Base-by-base conservation (phyloP, 305 asterid species). In the Fraxinus paxiana region DNA sequence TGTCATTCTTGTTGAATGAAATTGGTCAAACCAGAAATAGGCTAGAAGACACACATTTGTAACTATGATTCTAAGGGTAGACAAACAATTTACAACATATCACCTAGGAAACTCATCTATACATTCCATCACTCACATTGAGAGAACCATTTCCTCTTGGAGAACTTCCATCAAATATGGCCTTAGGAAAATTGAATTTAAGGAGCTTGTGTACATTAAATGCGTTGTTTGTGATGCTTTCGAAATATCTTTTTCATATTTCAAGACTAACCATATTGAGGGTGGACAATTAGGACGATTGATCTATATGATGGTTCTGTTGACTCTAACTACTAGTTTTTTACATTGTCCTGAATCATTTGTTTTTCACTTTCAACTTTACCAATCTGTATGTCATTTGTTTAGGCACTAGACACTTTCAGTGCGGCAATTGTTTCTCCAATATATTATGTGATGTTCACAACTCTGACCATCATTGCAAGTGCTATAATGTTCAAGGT, bases 401-500 rank as follows among this genome's bases (percentile, higher is more conserved):
- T 79, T 78, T 81, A 94, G 97, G 98, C 97, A 35, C 92, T 92
- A 17, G 97, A 94, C 83, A 92, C 97, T 59, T 94, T 92, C 90
- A 89, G 85, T 71, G 87, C 97, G 0, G 97, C 97, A 54, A 81
- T 94, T 38, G 98, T 92, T 79, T 94, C 98, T 80, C 97, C 98
- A 51, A 88, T 92, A 84, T 92, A 94, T 79, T 94, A 92, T 41
- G 98, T 94, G 82, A 89, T 92, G 97, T 92, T 94, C 91, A 94
- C 98, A 31, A 89, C 97, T 61, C 87, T 94, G 78, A 94, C 98
- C 8, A 92, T 91, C 71, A 71, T 85, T 6, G 97, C 98, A 41
- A 94, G 96, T 26, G 92, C 91, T 38, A 94, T 94, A 83, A 93
- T 93, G 97, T 93, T 93, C 91, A 93, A 93, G 98, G 98, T 91